Evolutionary conservation across 2,329 filamentous ascomycete species (phyloP), one percentile per base, ranked within the genome.

Genomic region (Ceratocystis diversiconidia): DNA sequence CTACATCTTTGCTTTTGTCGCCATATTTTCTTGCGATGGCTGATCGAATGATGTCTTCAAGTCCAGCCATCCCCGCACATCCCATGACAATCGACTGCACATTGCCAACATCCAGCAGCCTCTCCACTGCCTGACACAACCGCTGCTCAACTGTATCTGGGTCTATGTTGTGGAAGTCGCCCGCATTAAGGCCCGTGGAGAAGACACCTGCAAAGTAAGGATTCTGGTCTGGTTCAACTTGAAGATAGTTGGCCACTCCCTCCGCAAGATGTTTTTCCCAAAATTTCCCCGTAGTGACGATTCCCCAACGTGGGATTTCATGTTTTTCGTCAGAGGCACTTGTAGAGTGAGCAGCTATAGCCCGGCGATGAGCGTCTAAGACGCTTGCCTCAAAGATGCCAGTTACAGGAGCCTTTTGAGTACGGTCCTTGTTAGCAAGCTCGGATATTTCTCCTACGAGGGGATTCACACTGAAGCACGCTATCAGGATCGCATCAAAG

Each of bases 321-420:
- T 66, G 1, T 69, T 66, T 1, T 70, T 68, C 22, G 12, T 22
- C 61, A 32, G 61, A n/a, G 43, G 25, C 7, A 2, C 2, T 1
- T 6, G 17, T 1, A 19, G 19, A 22, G 50, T 41, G 8, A 4
- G 62, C 2, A 22, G 55, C 6, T 70, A 67, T 12, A 74, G 69
- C 28, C 81, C 74, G 1, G 86, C 50, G 82, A 8, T 92, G 72
- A 1, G 85, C 82, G 0, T 84, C 78, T 1, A 85, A 77, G 15
- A 96, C 79, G 71, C 87, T 90, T 0, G 90, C 88, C 74, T 96
- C 92, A 71, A 96, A 94, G 65, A 97, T 96, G 5, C 92, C 92
- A 0, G 84, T 86, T 4, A 90, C 86, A 43, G 84, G 74, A 76
- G 82, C 67, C 8, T 69, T 69, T 15, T 70, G 67, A 25, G 68